Evolutionary conservation across 495 filamentous ascomycete species (phyloP).

Genomic region (Cryomyces minteri): DNA sequence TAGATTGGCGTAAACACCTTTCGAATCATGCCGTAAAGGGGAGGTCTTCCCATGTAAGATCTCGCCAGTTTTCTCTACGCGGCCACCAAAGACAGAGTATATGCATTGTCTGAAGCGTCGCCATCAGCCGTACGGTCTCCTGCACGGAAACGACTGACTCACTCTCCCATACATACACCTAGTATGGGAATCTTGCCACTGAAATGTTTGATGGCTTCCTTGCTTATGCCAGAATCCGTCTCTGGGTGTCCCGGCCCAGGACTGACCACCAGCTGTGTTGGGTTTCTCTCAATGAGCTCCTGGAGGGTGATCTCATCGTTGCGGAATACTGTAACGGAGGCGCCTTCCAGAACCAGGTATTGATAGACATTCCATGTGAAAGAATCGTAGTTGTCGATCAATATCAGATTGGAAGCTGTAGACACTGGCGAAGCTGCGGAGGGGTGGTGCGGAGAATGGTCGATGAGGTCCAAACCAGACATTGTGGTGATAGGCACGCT

Average conservation of each 20-base stretch:
- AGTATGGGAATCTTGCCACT: constrained; percentile 93
- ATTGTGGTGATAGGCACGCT: neutral
- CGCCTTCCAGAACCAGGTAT: constrained; percentile 87
- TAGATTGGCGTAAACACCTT: constrained; percentile 69
- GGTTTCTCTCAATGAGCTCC: constrained; percentile 61
- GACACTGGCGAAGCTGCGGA: constrained; percentile 44
- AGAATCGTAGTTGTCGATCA: constrained; percentile 98
- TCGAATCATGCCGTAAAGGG: constrained; percentile 66
- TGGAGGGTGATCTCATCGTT: constrained; percentile 83
- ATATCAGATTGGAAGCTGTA: constrained; percentile 72
- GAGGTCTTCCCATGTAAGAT: constrained; percentile 97
- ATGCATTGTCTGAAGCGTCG: constrained; percentile 53
- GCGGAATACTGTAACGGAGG: constrained; percentile 68
- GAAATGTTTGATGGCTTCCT: constrained; percentile 78
- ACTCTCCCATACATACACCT: constrained; percentile 96
- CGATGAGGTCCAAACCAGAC: constrained; percentile 37
- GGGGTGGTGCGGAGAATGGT: constrained; percentile 73
- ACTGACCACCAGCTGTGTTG: constrained; percentile 87
- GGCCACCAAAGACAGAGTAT: constrained; percentile 75
- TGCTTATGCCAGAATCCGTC: constrained; percentile 81
- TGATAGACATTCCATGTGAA: constrained; percentile 99
- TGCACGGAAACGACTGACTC: constrained; percentile 18
- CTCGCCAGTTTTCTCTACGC: constrained; percentile 84
- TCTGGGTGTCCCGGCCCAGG: constrained; percentile 85
- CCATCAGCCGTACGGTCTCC: neutral